Evolutionary conservation across 2,329 filamentous ascomycete species (phyloP).

Genomic region (Exophiala mesophila): DNA sequence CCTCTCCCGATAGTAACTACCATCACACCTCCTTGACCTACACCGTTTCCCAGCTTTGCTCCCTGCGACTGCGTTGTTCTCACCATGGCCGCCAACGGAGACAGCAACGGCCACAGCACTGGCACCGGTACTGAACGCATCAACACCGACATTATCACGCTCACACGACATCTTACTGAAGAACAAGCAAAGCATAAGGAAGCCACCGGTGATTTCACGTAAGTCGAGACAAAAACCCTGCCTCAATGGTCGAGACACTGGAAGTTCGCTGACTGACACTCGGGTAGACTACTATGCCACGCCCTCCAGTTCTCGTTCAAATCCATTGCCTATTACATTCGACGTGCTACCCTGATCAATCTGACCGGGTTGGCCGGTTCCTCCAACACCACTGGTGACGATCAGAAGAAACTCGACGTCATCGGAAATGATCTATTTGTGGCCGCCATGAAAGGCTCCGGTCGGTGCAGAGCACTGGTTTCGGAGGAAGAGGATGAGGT

Average conservation of each 20-base stretch:
- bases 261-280: no score
- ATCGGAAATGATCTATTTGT: constrained; percentile 99
- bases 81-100: constrained; percentile 22
- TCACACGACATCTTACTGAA: constrained; percentile 93
- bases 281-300: constrained; percentile 87
- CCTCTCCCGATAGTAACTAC: no score
- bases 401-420: constrained; percentile 99
- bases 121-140: constrained; percentile 66
- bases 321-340: constrained; percentile 98
- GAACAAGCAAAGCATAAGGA: constrained; percentile 90
- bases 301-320: constrained; percentile 99
- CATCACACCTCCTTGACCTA: no score
- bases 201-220: constrained; percentile 98
- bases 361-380: constrained; percentile 91
- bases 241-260: no score
- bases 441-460: constrained; percentile 86
- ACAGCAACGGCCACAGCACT: constrained; percentile 43
- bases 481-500: constrained; percentile 95
- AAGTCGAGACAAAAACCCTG: no score
- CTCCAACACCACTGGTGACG: constrained; percentile 91
- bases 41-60: no score
- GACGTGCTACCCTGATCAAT: constrained; percentile 89
- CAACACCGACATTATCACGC: constrained; percentile 93
- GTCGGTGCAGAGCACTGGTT: constrained; percentile 85
- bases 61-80: no score